Conservation (phyloP, 345 rosid species). For the Citrus glauca region DNA sequence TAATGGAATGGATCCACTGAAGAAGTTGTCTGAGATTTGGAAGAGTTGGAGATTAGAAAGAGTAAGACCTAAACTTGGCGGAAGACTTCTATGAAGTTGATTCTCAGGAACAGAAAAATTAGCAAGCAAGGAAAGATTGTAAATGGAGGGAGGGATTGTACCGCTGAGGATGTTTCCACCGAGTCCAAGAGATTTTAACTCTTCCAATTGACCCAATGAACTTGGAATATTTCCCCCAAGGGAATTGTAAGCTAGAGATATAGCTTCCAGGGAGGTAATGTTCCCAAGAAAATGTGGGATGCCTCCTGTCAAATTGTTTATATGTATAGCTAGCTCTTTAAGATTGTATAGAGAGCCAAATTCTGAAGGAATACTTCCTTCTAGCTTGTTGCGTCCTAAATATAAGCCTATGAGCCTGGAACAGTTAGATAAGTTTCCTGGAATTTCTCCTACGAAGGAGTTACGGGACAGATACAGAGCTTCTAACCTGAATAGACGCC, state of each 20-base stretch:
- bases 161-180: constrained; percentile 8
- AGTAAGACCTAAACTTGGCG: constrained; percentile 4
- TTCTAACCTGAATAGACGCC: constrained; percentile 10
- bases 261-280: constrained; percentile 6
- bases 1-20: constrained; percentile 19
- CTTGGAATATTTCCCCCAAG: constrained; percentile 20
- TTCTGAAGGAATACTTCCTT: constrained; percentile 9
- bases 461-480: background rate
- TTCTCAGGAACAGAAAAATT: background rate
- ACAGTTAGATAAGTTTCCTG: constrained; percentile 8
- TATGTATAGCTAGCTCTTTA: background rate
- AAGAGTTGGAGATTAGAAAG: constrained; percentile 11
- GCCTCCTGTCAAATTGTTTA: constrained; percentile 13
- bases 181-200: background rate
- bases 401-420: background rate
- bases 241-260: background rate
- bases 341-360: constrained; percentile 11
- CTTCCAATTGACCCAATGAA: background rate
- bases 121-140: constrained; percentile 14
- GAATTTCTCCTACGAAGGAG: constrained; percentile 12
- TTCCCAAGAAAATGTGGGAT: constrained; percentile 17
- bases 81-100: background rate
- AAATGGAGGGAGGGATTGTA: constrained; percentile 11
- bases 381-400: background rate
- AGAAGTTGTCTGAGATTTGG: background rate